These are phyloP conservation scores for Hemisphaericaspora lyxosophila DNA, from an alignment of 1,139 yeast species.

Conservation along the genomic window DNA sequence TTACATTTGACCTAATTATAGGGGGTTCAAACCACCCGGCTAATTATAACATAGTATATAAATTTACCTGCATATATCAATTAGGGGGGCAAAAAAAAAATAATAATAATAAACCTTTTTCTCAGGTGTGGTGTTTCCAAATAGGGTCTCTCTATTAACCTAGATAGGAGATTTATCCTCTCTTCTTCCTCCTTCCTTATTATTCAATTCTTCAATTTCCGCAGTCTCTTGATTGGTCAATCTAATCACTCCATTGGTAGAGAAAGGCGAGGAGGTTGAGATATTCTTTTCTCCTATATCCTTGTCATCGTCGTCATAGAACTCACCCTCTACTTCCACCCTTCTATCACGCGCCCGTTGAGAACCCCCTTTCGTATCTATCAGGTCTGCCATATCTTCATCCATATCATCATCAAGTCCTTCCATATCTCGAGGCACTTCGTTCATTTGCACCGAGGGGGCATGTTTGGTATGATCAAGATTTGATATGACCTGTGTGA, in stretches of 20 bases:
- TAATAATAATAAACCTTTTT: no score
- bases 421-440: slow-evolving; percentile 81
- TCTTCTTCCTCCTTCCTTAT: no score
- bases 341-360: slow-evolving; percentile 77
- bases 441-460: slow-evolving; percentile 92
- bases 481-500: slow-evolving; percentile 73
- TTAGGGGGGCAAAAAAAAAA: no score
- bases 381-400: slow-evolving; percentile 70
- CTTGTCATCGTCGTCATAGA: slow-evolving; percentile 61
- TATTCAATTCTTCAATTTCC: slow-evolving; percentile 40
- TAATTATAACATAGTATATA: no score
- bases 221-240: slow-evolving; percentile 39
- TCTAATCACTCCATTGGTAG: slow-evolving; percentile 6
- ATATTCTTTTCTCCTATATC: slow-evolving; percentile 44
- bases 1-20: no score
- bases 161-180: no score
- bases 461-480: slow-evolving; percentile 89
- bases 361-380: slow-evolving; percentile 90
- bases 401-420: slow-evolving; percentile 82
- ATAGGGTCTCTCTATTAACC: no score
- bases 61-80: no score
- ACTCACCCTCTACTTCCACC: slow-evolving; percentile 66
- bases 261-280: no score
- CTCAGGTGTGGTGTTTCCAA: no score
- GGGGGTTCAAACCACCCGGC: no score